Conservation (phyloP, 2,329 filamentous ascomycete species). For the Aspergillus pseudoviridinutans region DNA sequence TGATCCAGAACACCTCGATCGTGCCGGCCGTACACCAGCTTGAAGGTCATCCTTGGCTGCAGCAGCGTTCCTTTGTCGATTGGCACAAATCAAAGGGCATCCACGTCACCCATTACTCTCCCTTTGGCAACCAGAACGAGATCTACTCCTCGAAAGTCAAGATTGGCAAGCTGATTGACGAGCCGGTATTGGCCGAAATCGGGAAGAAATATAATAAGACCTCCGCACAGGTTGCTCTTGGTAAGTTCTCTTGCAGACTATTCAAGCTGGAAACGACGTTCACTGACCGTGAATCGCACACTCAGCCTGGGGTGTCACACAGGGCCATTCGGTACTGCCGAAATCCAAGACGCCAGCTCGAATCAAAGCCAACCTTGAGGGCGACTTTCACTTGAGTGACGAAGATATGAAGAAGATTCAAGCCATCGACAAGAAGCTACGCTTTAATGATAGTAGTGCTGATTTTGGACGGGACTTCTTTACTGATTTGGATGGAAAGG, state of each 20-base stretch:
- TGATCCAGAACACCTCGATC: slow-evolving; percentile 43
- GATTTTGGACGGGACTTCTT: slow-evolving; percentile 59
- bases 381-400: slow-evolving; percentile 55
- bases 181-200: slow-evolving; percentile 47
- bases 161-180: slow-evolving; percentile 50
- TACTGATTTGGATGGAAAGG: slow-evolving; percentile 55
- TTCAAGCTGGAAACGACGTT: neutral
- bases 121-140: slow-evolving; percentile 53
- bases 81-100: slow-evolving; percentile 50
- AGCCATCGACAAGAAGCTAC: slow-evolving; percentile 55
- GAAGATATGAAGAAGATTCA: slow-evolving; percentile 57
- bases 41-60: slow-evolving; percentile 52
- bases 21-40: slow-evolving; percentile 50
- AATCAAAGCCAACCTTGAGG: slow-evolving; percentile 43
- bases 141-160: slow-evolving; percentile 44
- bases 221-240: slow-evolving; percentile 49
- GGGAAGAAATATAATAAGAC: slow-evolving; percentile 51
- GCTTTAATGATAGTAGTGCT: slow-evolving; percentile 58
- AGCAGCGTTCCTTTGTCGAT: slow-evolving; percentile 46
- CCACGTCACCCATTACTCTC: slow-evolving; percentile 53
- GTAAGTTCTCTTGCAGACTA: slow-evolving; percentile 19
- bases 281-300: neutral
- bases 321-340: slow-evolving; percentile 50
- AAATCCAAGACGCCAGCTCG: slow-evolving; percentile 48
- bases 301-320: slow-evolving; percentile 51